Evolutionary conservation across 208 protist species (phyloP).

Genomic region (Lotmaria passim): DNA sequence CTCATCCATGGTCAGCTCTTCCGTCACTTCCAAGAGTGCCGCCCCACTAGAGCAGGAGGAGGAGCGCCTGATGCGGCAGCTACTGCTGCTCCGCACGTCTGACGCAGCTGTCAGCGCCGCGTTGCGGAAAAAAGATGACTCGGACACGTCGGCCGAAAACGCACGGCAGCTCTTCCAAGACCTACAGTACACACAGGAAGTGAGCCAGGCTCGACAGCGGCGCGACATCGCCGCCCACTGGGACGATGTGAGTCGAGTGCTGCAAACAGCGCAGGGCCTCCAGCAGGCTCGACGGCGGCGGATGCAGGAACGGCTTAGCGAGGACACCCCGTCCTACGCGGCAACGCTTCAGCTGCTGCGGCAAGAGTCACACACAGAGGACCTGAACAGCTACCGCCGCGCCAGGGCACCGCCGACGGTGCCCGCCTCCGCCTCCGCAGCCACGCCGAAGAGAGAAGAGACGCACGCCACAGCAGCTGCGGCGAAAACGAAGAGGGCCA

Average conservation of each 20-base stretch:
- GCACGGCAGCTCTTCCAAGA: slow-evolving; percentile 48
- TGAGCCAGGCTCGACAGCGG: slow-evolving; percentile 43
- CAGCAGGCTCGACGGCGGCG: slow-evolving; percentile 54
- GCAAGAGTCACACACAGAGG: slow-evolving; percentile 41
- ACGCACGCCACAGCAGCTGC: neutral
- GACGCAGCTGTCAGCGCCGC: neutral
- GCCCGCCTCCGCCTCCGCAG: neutral
- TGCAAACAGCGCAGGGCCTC: slow-evolving; percentile 61
- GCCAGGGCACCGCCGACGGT: neutral
- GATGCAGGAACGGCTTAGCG: slow-evolving; percentile 36
- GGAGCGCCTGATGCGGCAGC: slow-evolving; percentile 24
- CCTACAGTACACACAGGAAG: slow-evolving; percentile 54
- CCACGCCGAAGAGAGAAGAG: no score
- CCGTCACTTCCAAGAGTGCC: neutral
- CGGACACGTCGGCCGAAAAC: neutral
- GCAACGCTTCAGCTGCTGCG: slow-evolving; percentile 57
- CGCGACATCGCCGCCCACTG: slow-evolving; percentile 58
- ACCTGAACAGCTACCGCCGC: slow-evolving; percentile 52
- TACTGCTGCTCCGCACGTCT: slow-evolving; percentile 13
- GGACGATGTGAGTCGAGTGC: slow-evolving; percentile 68
- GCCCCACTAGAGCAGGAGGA: slow-evolving; percentile 26
- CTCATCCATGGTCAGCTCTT: neutral
- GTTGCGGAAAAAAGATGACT: neutral
- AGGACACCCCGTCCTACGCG: slow-evolving; percentile 47
- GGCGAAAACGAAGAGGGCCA: neutral